These are phyloP conservation scores for Heimioporus sp. DNA, from an alignment of 768 basidiomycete species.

Conservation along the genomic window DNA sequence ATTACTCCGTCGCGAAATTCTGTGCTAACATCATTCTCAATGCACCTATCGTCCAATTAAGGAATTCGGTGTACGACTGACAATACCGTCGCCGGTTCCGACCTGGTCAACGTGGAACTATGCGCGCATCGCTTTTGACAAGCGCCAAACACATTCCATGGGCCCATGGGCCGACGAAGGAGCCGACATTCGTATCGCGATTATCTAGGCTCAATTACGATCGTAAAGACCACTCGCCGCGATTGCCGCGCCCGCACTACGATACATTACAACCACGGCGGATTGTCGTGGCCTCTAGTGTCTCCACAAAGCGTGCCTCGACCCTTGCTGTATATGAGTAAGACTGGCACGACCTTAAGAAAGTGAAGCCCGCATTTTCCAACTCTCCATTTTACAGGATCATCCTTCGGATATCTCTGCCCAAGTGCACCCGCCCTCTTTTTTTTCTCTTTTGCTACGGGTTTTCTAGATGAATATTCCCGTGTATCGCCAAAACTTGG, in stretches of 20 bases:
- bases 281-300: conserved; percentile 17
- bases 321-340: conserved; percentile 27
- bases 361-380: neutral
- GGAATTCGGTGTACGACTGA: neutral
- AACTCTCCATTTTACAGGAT: neutral
- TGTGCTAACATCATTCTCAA: conserved; percentile 18
- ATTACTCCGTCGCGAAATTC: conserved; percentile 15
- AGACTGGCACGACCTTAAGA: conserved; percentile 2
- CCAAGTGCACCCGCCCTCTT: neutral
- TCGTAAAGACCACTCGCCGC: conserved; percentile 8
- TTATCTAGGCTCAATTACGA: conserved; percentile 9
- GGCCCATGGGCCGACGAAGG: neutral
- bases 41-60: conserved; percentile 1
- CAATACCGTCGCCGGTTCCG: neutral
- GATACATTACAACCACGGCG: conserved; percentile 18
- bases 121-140: neutral
- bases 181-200: neutral
- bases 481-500: conserved; percentile 24
- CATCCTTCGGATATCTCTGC: neutral
- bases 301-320: conserved; percentile 25
- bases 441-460: neutral
- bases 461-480: conserved; percentile 22
- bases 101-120: neutral
- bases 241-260: conserved; percentile 6
- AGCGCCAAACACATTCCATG: neutral